Conservation (phyloP, 2,329 filamentous ascomycete species). For the Alternaria burnsii region DNA sequence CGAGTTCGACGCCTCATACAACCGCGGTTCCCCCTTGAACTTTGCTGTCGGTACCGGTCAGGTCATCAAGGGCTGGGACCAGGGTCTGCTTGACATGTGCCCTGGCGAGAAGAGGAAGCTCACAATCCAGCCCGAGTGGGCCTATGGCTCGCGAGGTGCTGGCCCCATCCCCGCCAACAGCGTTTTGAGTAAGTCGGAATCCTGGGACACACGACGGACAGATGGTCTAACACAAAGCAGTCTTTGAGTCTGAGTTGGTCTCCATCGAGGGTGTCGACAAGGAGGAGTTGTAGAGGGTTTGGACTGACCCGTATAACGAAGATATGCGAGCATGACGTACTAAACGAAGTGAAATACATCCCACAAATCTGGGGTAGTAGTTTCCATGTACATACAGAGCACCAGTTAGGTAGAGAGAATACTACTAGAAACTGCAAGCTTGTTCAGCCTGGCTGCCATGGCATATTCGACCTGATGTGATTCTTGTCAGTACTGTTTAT, state of each 20-base stretch:
- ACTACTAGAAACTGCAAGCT: not conserved
- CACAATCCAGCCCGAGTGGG: slow-evolving; percentile 87
- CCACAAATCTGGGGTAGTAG: not conserved
- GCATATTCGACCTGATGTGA: not conserved
- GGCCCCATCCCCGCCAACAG: slow-evolving; percentile 87
- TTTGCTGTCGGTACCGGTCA: slow-evolving; percentile 84
- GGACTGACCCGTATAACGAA: not conserved
- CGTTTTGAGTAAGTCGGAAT: slow-evolving; percentile 70
- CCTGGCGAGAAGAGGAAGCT: slow-evolving; percentile 92
- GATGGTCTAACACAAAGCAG: slow-evolving; percentile 52
- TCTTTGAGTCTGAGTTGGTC: slow-evolving; percentile 92
- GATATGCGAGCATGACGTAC: not conserved
- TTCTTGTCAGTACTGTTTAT: not conserved
- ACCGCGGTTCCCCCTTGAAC: slow-evolving; percentile 77
- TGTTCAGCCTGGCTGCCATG: not conserved
- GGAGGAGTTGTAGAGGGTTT: slow-evolving; percentile 42
- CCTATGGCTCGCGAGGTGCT: slow-evolving; percentile 79
- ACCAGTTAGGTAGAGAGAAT: not conserved
- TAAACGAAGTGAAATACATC: not conserved
- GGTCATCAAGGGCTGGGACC: slow-evolving; percentile 97
- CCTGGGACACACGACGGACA: not conserved
- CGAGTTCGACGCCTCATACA: slow-evolving; percentile 67
- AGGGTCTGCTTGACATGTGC: slow-evolving; percentile 93
- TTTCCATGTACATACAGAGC: not conserved
- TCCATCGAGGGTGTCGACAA: slow-evolving; percentile 76